Conservation (phyloP, 345 rosid species). For the Rhodamnia argentea region DNA sequence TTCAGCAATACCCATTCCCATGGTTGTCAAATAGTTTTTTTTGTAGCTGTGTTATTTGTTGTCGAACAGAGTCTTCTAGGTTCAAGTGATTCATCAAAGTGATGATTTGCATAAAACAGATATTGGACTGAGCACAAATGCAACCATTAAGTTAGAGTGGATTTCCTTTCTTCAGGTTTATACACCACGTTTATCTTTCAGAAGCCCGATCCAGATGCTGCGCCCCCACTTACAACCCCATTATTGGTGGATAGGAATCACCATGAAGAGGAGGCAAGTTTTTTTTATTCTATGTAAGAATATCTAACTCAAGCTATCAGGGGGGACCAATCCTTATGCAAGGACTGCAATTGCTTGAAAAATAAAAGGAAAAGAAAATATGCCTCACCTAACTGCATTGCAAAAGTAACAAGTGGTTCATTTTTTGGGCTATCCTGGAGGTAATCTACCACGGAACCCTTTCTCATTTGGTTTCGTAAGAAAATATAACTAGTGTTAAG, state of each 20-base stretch:
- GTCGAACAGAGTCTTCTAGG: neutral
- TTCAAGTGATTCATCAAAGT: neutral
- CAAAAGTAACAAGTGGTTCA: neutral
- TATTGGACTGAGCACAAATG: neutral
- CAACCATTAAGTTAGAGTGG: neutral
- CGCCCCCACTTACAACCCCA: slow-evolving; percentile 74
- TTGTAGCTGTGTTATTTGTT: neutral
- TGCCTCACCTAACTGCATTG: neutral
- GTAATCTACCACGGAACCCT: neutral
- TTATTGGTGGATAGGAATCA: slow-evolving; percentile 33
- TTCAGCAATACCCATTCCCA: neutral
- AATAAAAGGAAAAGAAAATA: neutral
- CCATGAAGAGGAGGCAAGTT: slow-evolving; percentile 67
- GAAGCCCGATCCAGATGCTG: slow-evolving; percentile 91
- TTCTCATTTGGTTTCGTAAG: neutral
- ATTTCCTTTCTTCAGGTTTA: slow-evolving; percentile 44
- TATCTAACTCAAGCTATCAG: neutral
- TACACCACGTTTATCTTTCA: slow-evolving; percentile 82
- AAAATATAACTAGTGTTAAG: neutral
- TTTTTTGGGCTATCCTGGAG: neutral
- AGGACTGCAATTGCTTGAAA: neutral
- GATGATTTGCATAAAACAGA: neutral
- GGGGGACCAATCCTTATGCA: neutral
- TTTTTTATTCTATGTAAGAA: neutral
- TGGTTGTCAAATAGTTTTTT: neutral